Percentiles rank a stretch among this genome's conserved stretches.
phyloP scores from a whole-genome alignment of 257 asterid species.

The Gentiana dahurica region DNA sequence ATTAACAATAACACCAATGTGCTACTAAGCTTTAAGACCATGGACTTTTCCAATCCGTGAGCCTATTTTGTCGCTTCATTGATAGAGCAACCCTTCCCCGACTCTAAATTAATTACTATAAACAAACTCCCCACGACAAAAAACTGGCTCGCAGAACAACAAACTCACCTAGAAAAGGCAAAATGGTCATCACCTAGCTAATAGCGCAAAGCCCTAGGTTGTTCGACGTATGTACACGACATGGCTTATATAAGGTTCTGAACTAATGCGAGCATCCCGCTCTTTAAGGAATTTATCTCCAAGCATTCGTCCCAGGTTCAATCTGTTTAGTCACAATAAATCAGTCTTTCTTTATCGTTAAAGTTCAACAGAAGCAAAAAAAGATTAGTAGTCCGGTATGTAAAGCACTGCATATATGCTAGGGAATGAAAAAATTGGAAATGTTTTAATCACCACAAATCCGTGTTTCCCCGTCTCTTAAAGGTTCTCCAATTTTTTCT shows the following conservation, averaged over 20 bases:
- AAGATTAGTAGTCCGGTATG: too few species aligned
- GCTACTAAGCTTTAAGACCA: too few species aligned
- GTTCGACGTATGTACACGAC: constrained; percentile 40
- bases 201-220: constrained; percentile 50
- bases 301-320: constrained; percentile 94
- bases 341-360: constrained; percentile 5
- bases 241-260: constrained; percentile 86
- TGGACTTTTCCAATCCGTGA: too few species aligned
- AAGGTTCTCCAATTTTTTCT: constrained; percentile 66
- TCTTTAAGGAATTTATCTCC: constrained; percentile 96
- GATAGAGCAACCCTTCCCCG: too few species aligned
- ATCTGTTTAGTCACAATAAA: constrained; percentile 29
- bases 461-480: constrained; percentile 88
- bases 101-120: too few species aligned
- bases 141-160: too few species aligned
- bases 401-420: too few species aligned
- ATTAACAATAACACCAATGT: too few species aligned
- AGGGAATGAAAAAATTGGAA: not conserved
- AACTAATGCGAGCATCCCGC: constrained; percentile 77
- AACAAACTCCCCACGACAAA: too few species aligned
- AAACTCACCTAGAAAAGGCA: too few species aligned
- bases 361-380: not conserved
- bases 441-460: constrained; percentile 54
- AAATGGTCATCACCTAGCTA: constrained; percentile 57
- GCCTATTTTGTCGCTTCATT: too few species aligned